Evolutionary conservation across 2,329 filamentous ascomycete genomes (phyloP).

Genomic region (Trichoderma lentiforme): DNA sequence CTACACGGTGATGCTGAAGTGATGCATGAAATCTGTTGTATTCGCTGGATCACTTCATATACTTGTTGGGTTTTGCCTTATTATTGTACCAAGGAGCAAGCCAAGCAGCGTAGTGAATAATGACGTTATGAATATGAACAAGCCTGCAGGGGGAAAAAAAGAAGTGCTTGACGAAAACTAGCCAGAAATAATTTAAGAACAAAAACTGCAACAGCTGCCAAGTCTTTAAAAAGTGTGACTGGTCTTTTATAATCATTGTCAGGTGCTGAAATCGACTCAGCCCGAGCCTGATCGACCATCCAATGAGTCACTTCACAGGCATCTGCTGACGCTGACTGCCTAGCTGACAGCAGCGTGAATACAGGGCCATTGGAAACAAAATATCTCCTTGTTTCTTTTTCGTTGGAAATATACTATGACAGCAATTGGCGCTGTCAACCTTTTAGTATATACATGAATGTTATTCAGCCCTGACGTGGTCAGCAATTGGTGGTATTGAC

Average conservation of each 20-base stretch:
- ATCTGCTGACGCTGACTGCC: slow-evolving; percentile 4
- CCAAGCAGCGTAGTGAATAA: not conserved
- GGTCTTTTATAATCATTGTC: not conserved
- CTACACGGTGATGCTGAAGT: not conserved
- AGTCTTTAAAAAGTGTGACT: not conserved
- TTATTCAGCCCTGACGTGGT: not conserved
- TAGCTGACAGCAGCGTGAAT: not conserved
- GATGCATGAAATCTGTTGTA: not conserved
- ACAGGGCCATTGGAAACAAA: not conserved
- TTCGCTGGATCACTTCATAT: not conserved
- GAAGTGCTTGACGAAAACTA: not conserved
- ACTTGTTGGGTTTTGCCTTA: not conserved
- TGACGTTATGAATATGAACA: not conserved
- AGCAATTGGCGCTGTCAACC: not conserved
- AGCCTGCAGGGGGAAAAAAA: not conserved
- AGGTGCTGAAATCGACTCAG: not conserved
- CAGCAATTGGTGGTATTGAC: not conserved
- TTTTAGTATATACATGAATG: not conserved
- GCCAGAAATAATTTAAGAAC: not conserved
- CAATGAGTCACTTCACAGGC: not conserved
- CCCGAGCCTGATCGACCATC: not conserved
- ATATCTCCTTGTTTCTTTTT: not conserved
- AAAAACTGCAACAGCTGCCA: not conserved
- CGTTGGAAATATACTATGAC: not conserved
- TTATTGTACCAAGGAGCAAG: not conserved